Evolutionary conservation across 2,329 filamentous ascomycete species (phyloP).

Genomic region (Ophiocordyceps sinensis): DNA sequence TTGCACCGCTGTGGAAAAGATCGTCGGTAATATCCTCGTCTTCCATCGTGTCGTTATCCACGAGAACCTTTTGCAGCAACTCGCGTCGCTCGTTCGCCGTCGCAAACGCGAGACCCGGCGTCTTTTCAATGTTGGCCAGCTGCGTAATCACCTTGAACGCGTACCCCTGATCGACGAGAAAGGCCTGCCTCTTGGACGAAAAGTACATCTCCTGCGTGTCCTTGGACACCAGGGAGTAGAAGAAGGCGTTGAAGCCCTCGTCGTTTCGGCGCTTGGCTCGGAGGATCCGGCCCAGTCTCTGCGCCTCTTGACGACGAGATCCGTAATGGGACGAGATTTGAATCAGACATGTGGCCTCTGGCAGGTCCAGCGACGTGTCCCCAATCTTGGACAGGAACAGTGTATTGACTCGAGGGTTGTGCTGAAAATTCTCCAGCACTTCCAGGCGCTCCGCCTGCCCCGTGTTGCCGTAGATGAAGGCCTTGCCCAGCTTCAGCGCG

Average conservation of each 20-base stretch:
- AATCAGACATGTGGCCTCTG: constrained; percentile 90
- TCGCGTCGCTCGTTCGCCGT: constrained; percentile 71
- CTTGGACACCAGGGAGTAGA: constrained; percentile 94
- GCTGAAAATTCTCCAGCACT: constrained; percentile 88
- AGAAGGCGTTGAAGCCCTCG: constrained; percentile 97
- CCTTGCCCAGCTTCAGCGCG: constrained; percentile 69
- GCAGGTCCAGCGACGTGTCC: constrained; percentile 92
- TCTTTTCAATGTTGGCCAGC: constrained; percentile 76
- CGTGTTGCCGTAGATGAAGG: constrained; percentile 84
- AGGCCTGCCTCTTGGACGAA: constrained; percentile 90
- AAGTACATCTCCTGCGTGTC: constrained; percentile 98
- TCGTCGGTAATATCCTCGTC: constrained; percentile 48
- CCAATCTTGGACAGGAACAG: constrained; percentile 96
- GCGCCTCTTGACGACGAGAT: constrained; percentile 90
- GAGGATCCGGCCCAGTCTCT: constrained; percentile 82
- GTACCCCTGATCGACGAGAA: constrained; percentile 94
- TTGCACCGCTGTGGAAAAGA: constrained; percentile 24
- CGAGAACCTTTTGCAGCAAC: constrained; percentile 73
- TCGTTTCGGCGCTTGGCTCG: constrained; percentile 92
- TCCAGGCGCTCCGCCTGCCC: constrained; percentile 71
- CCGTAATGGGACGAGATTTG: constrained; percentile 97
- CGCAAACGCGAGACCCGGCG: constrained; percentile 65
- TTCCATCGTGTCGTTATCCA: constrained; percentile 69
- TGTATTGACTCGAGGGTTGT: constrained; percentile 79
- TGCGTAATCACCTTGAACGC: constrained; percentile 99